A percentile compares a stretch with the other conserved stretches of the same genome.
Evolutionary conservation across 208 protist genomes (phyloP).

Genomic region (Acanthamoeba lenticulata): DNA sequence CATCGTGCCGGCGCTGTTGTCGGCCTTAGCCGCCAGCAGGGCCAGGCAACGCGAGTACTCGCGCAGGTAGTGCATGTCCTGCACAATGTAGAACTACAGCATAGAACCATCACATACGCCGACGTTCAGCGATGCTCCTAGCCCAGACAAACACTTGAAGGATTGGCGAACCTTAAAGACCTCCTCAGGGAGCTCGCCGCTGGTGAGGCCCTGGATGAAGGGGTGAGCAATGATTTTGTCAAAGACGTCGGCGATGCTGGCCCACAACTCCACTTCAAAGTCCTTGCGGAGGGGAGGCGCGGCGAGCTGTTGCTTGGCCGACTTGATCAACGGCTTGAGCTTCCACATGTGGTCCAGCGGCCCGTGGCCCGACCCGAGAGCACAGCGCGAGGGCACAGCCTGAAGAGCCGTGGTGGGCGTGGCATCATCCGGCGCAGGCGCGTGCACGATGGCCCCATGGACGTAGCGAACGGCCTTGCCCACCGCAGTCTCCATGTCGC

Average conservation of each 20-base stretch:
- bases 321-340: background rate
- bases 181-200: background rate
- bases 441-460: conserved; percentile 13
- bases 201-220: conserved; percentile 40
- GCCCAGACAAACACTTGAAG: no score
- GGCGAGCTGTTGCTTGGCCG: background rate
- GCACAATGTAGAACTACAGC: conserved; percentile 59
- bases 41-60: conserved; percentile 22
- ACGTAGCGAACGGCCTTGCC: background rate
- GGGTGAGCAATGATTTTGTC: conserved; percentile 4
- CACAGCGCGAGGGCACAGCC: background rate
- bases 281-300: background rate
- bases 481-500: background rate
- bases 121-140: no score
- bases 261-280: background rate
- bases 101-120: no score
- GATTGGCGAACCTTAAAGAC: background rate
- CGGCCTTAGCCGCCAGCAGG: conserved; percentile 26
- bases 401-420: background rate
- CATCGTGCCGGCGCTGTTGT: background rate
- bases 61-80: conserved; percentile 44
- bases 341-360: conserved; percentile 59
- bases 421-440: conserved; percentile 1
- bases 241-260: background rate
- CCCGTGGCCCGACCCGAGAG: conserved; percentile 13